Percentiles rank a stretch among this genome's conserved stretches.
Evolutionary conservation across 192 early-diverging fungal species (phyloP).

Genomic region (Rhizoclosmatium globosum): DNA sequence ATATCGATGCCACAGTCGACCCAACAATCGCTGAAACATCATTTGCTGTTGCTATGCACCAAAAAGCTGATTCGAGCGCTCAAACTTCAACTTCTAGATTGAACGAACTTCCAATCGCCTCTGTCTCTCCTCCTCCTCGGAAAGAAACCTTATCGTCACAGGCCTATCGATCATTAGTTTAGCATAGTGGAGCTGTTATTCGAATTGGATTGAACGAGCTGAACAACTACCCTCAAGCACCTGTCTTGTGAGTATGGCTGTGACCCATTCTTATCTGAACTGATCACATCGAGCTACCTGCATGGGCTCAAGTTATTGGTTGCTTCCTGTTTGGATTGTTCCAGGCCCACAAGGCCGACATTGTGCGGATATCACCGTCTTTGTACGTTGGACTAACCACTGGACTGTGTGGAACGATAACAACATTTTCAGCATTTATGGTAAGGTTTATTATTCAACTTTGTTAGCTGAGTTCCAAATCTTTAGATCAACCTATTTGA

Average conservation of each 20-base stretch:
- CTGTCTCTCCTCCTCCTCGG: too few relatives aligned
- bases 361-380: conserved; percentile 3
- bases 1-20: too few relatives aligned
- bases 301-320: conserved; percentile 27
- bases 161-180: neutral
- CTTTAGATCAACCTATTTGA: conserved; percentile 4
- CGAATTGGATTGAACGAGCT: conserved; percentile 12
- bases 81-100: too few relatives aligned
- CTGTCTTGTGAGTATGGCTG: conserved; percentile 25
- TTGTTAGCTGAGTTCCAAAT: neutral
- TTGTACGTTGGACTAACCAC: conserved; percentile 25
- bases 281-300: neutral
- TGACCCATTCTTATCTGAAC: neutral
- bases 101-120: too few relatives aligned
- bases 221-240: neutral
- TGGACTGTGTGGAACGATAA: conserved; percentile 31
- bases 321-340: conserved; percentile 23
- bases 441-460: neutral
- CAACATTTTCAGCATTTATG: conserved; percentile 27
- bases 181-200: conserved; percentile 19
- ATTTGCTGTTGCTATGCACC: too few relatives aligned
- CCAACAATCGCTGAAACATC: too few relatives aligned
- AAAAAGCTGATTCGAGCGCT: too few relatives aligned
- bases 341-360: neutral
- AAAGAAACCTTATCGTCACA: neutral